These are phyloP conservation scores for Rhododendron molle DNA, from an alignment of 148 eudicot genomes.

Conservation along the genomic window DNA sequence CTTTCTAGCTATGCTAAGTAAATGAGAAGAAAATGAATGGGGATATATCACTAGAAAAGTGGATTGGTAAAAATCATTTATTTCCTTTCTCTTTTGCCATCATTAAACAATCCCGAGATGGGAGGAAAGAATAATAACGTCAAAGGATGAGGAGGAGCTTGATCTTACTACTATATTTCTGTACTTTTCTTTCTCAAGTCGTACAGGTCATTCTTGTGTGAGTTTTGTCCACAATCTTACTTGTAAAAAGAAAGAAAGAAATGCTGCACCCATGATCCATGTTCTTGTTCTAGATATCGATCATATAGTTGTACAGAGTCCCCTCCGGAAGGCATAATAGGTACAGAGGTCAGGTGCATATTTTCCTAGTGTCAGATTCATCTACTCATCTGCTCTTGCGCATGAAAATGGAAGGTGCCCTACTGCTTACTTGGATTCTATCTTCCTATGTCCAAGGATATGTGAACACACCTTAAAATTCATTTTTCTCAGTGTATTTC, in stretches of 20 bases:
- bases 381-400: not conserved
- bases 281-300: not conserved
- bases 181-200: not conserved
- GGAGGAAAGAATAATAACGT: not conserved
- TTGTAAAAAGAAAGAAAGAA: not conserved
- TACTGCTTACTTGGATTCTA: too few relatives aligned
- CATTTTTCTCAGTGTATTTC: not conserved
- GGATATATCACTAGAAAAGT: not conserved
- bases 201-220: not conserved
- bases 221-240: not conserved
- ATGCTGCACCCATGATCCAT: not conserved
- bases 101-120: not conserved
- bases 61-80: not conserved
- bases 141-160: not conserved
- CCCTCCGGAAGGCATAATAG: not conserved
- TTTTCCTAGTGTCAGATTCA: not conserved
- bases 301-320: not conserved
- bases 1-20: not conserved
- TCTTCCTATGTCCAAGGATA: not conserved
- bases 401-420: not conserved
- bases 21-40: not conserved
- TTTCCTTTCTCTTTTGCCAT: not conserved
- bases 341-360: not conserved
- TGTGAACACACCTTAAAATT: not conserved
- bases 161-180: not conserved